These are phyloP conservation scores for Ophiostoma quercus DNA, from an alignment of 2,329 filamentous ascomycete genomes.

Conservation along the genomic window DNA sequence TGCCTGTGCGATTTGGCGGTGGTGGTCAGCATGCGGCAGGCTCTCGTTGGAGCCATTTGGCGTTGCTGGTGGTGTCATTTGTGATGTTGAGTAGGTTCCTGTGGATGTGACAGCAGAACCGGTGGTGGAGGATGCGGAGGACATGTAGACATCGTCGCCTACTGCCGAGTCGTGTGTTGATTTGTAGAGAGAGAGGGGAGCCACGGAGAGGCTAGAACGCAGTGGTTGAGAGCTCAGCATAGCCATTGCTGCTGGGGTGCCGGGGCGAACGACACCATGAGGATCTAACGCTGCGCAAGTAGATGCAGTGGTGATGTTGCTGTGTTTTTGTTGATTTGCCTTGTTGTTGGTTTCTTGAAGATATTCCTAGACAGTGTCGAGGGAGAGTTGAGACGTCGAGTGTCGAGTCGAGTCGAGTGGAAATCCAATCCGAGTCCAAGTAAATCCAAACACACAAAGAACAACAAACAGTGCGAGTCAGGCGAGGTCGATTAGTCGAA, in stretches of 20 bases:
- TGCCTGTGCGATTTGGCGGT: slow-evolving; percentile 19
- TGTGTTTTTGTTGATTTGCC: background rate
- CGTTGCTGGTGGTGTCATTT: slow-evolving; percentile 73
- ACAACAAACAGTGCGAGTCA: slow-evolving; percentile 14
- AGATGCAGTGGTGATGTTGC: background rate
- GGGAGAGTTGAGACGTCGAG: slow-evolving; percentile 1
- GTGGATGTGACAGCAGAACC: slow-evolving; percentile 25
- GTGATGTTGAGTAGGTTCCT: slow-evolving; percentile 45
- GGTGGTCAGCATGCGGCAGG: slow-evolving; percentile 40
- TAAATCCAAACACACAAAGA: background rate
- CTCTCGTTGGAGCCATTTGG: slow-evolving; percentile 64
- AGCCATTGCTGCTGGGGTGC: slow-evolving; percentile 38
- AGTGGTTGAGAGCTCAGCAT: slow-evolving; percentile 45
- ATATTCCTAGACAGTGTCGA: slow-evolving; percentile 12
- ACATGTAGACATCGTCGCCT: slow-evolving; percentile 37
- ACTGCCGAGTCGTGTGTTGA: slow-evolving; percentile 30
- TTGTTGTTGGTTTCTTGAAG: background rate
- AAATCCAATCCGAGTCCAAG: background rate
- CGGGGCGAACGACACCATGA: slow-evolving; percentile 25
- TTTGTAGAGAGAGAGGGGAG: slow-evolving; percentile 53
- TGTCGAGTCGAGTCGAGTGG: background rate
- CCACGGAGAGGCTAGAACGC: slow-evolving; percentile 57
- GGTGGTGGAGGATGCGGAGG: slow-evolving; percentile 54
- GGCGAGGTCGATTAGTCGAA: background rate
- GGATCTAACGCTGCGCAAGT: slow-evolving; percentile 12